Conservation (phyloP, 2,329 filamentous ascomycete genomes). For the Hymenoscyphus repandus region DNA sequence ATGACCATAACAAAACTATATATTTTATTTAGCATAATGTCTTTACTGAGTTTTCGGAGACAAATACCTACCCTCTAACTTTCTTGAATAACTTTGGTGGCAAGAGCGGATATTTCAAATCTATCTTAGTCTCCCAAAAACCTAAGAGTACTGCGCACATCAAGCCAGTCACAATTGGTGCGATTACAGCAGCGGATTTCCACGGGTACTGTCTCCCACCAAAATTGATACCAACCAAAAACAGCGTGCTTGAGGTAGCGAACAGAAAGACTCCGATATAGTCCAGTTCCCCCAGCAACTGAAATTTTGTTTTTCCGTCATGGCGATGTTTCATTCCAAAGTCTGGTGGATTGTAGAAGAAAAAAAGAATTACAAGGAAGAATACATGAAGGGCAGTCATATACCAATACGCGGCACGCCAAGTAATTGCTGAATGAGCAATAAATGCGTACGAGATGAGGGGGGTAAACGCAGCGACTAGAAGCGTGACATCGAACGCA, state of each 20-base stretch:
- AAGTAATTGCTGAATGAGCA: conserved; percentile 25
- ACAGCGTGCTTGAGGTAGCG: conserved; percentile 23
- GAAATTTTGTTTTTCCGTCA: conserved; percentile 33
- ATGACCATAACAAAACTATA: conserved; percentile 29
- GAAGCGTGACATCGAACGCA: conserved; percentile 27
- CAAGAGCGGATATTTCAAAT: conserved; percentile 29
- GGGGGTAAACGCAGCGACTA: conserved; percentile 27
- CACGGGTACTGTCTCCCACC: conserved; percentile 28
- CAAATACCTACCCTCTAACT: conserved; percentile 9
- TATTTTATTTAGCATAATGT: not conserved
- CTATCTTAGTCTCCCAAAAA: conserved; percentile 27
- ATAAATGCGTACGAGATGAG: conserved; percentile 33
- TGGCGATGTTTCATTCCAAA: conserved; percentile 29
- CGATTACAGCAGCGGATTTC: conserved; percentile 21
- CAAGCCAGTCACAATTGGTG: conserved; percentile 26
- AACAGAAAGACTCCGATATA: conserved; percentile 38
- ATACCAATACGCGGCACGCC: conserved; percentile 33
- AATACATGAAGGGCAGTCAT: conserved; percentile 30
- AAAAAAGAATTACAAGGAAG: conserved; percentile 29
- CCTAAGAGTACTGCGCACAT: conserved; percentile 25
- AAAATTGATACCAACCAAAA: conserved; percentile 30
- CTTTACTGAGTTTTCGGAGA: not conserved
- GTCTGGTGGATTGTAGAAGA: conserved; percentile 43
- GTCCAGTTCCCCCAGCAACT: conserved; percentile 40
- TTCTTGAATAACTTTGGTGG: conserved; percentile 30